Percentiles rank a stretch among this genome's conserved stretches.
These are phyloP conservation scores for Mucor racemosus DNA, from an alignment of 371 early-diverging fungal genomes.

Conservation along the genomic window DNA sequence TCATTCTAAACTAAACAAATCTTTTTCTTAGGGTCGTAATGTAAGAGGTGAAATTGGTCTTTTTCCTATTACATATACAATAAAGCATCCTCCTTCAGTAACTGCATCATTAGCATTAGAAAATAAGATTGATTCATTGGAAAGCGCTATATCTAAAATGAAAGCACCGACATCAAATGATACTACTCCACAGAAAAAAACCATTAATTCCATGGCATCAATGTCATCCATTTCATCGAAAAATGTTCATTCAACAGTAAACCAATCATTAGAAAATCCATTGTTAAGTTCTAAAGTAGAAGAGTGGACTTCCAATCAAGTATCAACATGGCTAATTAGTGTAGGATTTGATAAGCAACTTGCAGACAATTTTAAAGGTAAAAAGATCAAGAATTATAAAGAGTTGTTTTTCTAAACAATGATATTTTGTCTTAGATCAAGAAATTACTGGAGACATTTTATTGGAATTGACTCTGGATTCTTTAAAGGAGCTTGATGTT, in stretches of 20 bases:
- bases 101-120: constrained; percentile 21
- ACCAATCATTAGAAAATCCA: constrained; percentile 13
- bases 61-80: constrained; percentile 66
- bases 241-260: constrained; percentile 3
- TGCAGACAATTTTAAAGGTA: constrained; percentile 63
- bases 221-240: constrained; percentile 15
- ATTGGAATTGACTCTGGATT: constrained; percentile 64
- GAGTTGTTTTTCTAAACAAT: background rate
- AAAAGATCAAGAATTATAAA: background rate
- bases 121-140: constrained; percentile 39
- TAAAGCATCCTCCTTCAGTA: constrained; percentile 44
- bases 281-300: constrained; percentile 34
- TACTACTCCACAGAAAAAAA: background rate
- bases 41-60: constrained; percentile 69
- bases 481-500: constrained; percentile 75
- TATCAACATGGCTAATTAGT: constrained; percentile 44
- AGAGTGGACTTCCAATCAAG: constrained; percentile 54
- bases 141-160: constrained; percentile 37
- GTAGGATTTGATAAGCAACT: constrained; percentile 63
- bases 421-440: constrained; percentile 48
- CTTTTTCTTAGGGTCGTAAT: constrained; percentile 63
- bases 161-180: constrained; percentile 8
- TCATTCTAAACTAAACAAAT: background rate
- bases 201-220: background rate
- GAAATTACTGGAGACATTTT: constrained; percentile 76